Percentiles rank a stretch among this genome's conserved stretches.
phyloP scores from a whole-genome alignment of 768 basidiomycete genomes.

The Russula earlei region DNA sequence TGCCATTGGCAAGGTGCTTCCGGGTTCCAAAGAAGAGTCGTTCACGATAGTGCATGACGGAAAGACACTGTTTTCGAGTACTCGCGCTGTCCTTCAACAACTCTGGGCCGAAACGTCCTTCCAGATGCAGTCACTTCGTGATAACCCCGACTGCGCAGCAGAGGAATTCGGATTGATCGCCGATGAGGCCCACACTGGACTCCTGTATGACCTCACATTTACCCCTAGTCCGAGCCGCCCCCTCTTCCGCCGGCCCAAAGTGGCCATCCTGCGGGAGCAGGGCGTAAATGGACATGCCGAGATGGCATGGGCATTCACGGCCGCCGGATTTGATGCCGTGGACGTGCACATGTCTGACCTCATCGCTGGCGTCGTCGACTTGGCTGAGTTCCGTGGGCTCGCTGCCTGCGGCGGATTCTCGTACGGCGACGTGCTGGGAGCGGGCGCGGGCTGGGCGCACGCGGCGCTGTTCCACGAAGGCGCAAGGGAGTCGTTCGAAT shows the following conservation, averaged over 20 bases:
- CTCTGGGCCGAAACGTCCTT: slow-evolving; percentile 94
- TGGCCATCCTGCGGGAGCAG: slow-evolving; percentile 94
- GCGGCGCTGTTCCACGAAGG: slow-evolving; percentile 78
- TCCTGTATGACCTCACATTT: slow-evolving; percentile 73
- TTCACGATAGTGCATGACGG: slow-evolving; percentile 51
- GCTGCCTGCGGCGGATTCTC: slow-evolving; percentile 99
- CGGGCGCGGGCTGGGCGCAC: slow-evolving; percentile 96
- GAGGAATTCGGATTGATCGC: slow-evolving; percentile 78
- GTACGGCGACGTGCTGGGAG: slow-evolving; percentile 95
- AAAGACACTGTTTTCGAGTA: slow-evolving; percentile 49
- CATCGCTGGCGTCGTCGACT: slow-evolving; percentile 54
- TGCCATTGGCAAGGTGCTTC: slow-evolving; percentile 59
- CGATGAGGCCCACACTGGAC: slow-evolving; percentile 46
- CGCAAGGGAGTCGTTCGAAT: slow-evolving; percentile 66
- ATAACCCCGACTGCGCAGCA: slow-evolving; percentile 64
- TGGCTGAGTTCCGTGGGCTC: slow-evolving; percentile 71
- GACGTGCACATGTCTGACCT: slow-evolving; percentile 99
- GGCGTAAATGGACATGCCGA: slow-evolving; percentile 97
- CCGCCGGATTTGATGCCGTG: slow-evolving; percentile 88
- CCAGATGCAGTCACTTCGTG: slow-evolving; percentile 82
- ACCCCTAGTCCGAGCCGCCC: slow-evolving; percentile 24
- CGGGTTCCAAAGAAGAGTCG: slow-evolving; percentile 44
- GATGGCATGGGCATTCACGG: slow-evolving; percentile 97
- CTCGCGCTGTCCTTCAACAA: slow-evolving; percentile 64
- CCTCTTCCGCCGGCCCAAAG: slow-evolving; percentile 58